A percentile compares a stretch with the other conserved stretches of the same genome.
phyloP scores from a whole-genome alignment of 164 flowering plant species.

The Umbilicus rupestris region DNA sequence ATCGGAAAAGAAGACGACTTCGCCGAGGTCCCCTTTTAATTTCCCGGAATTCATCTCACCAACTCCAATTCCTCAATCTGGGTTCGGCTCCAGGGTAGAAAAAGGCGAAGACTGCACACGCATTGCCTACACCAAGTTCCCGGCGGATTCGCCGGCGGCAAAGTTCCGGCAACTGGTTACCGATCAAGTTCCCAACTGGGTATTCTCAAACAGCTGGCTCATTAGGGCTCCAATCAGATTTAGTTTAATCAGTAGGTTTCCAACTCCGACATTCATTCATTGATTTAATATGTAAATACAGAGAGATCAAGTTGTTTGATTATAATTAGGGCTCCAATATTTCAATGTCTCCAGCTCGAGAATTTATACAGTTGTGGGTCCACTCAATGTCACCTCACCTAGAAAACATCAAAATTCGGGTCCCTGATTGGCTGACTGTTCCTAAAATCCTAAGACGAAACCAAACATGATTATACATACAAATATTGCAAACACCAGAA shows the following conservation, averaged over 20 bases:
- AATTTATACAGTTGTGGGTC: no score
- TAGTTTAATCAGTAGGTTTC: not conserved
- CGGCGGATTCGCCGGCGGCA: conserved; percentile 17
- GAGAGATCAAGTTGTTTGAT: not conserved
- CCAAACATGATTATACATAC: no score
- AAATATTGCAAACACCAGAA: no score
- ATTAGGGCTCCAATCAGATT: conserved; percentile 9
- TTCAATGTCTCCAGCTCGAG: no score
- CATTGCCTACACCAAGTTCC: not conserved
- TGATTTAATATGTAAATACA: conserved; percentile 8
- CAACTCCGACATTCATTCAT: not conserved
- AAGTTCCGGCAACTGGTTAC: conserved; percentile 27
- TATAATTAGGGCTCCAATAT: not conserved
- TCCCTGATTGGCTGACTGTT: no score
- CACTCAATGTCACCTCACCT: no score
- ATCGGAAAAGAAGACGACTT: conserved; percentile 13
- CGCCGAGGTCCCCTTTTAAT: conserved; percentile 65
- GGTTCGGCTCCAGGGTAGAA: not conserved
- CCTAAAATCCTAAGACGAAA: no score
- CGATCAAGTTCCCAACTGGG: conserved; percentile 28
- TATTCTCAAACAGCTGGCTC: conserved; percentile 31
- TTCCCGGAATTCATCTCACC: conserved; percentile 33
- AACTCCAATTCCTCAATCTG: conserved; percentile 1
- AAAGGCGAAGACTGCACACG: not conserved
- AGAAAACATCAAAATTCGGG: no score